Conservation (phyloP, 2,329 filamentous ascomycete genomes). For the Colletotrichum lini region DNA sequence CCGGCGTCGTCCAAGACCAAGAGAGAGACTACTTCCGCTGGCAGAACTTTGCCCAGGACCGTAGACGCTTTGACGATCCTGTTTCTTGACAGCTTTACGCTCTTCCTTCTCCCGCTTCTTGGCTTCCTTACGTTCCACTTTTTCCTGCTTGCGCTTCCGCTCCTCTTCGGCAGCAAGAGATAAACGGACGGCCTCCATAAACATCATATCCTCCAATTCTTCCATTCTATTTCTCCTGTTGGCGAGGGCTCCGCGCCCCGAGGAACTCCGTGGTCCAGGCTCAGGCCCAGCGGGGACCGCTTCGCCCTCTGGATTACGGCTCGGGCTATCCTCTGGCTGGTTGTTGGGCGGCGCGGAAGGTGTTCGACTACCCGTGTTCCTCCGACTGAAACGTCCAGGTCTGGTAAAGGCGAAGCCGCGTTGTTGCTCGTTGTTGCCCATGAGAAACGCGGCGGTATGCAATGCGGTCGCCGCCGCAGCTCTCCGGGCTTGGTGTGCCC, state of each 20-base stretch:
- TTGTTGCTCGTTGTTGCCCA: constrained; percentile 74
- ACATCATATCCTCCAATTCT: constrained; percentile 97
- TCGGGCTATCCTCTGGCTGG: constrained; percentile 50
- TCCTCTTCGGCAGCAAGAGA: constrained; percentile 96
- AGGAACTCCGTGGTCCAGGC: constrained; percentile 50
- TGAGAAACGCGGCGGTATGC: constrained; percentile 94
- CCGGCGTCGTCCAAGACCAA: constrained; percentile 71
- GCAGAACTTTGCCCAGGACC: constrained; percentile 62
- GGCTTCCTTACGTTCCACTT: constrained; percentile 83
- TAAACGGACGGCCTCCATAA: constrained; percentile 93
- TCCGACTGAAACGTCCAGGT: constrained; percentile 69
- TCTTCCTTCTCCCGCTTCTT: constrained; percentile 90
- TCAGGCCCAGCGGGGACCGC: constrained; percentile 51
- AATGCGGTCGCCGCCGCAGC: constrained; percentile 94
- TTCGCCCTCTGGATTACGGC: constrained; percentile 46
- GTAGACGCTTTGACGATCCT: constrained; percentile 55
- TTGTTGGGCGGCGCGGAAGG: constrained; percentile 45
- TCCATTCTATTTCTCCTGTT: constrained; percentile 74
- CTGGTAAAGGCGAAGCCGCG: constrained; percentile 61
- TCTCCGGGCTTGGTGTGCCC: constrained; percentile 86
- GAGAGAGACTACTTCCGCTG: constrained; percentile 75
- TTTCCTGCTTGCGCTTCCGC: constrained; percentile 86
- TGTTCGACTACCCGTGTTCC: constrained; percentile 61
- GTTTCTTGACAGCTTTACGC: constrained; percentile 82
- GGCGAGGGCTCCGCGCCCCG: constrained; percentile 47